Base-by-base conservation (phyloP, 2,329 filamentous ascomycete genomes). In the Colletotrichum melonis region DNA sequence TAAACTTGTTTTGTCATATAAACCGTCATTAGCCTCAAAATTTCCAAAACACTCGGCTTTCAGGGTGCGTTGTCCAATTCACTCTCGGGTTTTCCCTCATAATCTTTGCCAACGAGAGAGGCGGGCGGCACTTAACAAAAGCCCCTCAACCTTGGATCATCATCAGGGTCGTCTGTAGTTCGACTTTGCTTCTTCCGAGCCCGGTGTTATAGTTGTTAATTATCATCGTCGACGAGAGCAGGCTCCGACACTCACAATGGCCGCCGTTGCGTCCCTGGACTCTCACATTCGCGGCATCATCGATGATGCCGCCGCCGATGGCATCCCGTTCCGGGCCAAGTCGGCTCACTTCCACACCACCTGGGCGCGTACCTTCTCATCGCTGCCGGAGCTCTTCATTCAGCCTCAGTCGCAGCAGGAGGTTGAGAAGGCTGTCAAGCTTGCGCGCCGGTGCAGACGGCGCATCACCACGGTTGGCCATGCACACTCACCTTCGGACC, bases 301-400 rank as follows among this genome's bases (percentile, higher is more conserved):
- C 63, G 74, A 76, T n/a, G 67, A 75, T 58, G 77, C 78, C 67
- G 74, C 75, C 68, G 67, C 60, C 19, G 82, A 85, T 69, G 80
- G 79, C 58, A 78, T 97, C 54, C 91, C 95, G 57, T 98, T 98
- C 85, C 93, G 92, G 81, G 94, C 94, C 6, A 88, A 88, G 71
- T 86, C 89, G 72, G 86, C 90, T 67, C 92, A 98, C 82, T 84
- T 92, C 63, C 97, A 98, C 85, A 92, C 92, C 78, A 99, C 97
- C 30, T 99, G 97, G 97, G 97, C 97, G 56, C 92, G 92, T 80
- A 98, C 97, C 58, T 98, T 97, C 85, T 92, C 93, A 79, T 97
- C 93, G 65, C 90, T 92, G 30, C 97, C 97, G 3, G 95, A 98
- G 86, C 91, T 98, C 73, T 98, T 96, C 84, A 91, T 99, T 78